phyloP scores from a whole-genome alignment of 1,284 basidiomycete genomes.

The Rhodotorula sp. region DNA sequence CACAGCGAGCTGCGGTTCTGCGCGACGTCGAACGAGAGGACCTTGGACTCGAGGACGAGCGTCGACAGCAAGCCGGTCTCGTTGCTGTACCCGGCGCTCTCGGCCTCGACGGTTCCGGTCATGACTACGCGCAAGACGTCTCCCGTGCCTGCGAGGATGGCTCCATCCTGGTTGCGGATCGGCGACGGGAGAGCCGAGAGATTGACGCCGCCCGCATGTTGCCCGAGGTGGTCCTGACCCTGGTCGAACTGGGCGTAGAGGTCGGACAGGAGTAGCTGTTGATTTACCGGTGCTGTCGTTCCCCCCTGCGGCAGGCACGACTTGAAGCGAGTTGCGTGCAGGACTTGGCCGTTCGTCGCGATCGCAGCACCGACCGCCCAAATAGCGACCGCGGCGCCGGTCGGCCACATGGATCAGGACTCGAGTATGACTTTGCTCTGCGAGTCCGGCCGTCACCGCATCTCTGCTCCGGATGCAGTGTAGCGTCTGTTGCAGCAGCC shows the following conservation, averaged over 20 bases:
- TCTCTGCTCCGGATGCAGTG: too few relatives aligned
- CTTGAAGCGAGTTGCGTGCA: not conserved
- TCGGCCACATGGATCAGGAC: too few relatives aligned
- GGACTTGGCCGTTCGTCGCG: constrained; percentile 6
- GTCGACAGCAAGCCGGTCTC: constrained; percentile 39
- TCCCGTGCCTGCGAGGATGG: constrained; percentile 27
- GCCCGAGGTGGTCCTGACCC: constrained; percentile 26
- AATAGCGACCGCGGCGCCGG: not conserved
- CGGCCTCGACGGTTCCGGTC: constrained; percentile 27
- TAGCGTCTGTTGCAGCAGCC: too few relatives aligned
- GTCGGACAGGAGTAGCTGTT: constrained; percentile 33
- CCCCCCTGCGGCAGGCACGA: constrained; percentile 30
- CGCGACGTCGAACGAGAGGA: constrained; percentile 73
- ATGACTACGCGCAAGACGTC: constrained; percentile 41
- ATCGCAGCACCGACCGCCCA: not conserved
- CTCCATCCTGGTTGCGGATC: constrained; percentile 24
- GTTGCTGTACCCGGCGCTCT: constrained; percentile 41
- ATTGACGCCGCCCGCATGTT: constrained; percentile 24
- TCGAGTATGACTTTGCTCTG: too few relatives aligned
- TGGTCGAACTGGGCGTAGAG: constrained; percentile 42
- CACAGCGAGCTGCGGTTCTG: constrained; percentile 73
- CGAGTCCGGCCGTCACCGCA: too few relatives aligned
- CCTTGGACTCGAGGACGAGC: constrained; percentile 55
- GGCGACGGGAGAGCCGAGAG: constrained; percentile 9
- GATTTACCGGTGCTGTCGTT: constrained; percentile 25